Percentiles rank a stretch among this genome's conserved stretches.
Conservation (phyloP, 2,329 filamentous ascomycete species). For the Phaeophleospora eucalypticola region DNA sequence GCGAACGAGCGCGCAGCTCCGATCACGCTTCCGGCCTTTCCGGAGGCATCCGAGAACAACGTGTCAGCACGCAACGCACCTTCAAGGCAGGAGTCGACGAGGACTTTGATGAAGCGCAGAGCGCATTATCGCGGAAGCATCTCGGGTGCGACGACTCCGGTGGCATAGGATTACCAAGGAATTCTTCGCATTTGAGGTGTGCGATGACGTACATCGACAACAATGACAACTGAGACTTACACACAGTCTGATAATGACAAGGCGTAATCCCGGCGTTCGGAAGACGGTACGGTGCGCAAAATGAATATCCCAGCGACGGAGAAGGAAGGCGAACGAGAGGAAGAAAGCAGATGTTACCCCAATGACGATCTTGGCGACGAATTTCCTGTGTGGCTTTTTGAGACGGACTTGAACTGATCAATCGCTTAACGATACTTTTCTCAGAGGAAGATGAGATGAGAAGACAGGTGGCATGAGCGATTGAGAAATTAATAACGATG, state of each 20-base stretch:
- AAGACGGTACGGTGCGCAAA: not conserved
- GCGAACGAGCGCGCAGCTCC: slow-evolving; percentile 32
- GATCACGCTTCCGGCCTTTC: slow-evolving; percentile 30
- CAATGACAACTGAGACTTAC: not conserved
- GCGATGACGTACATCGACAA: not conserved
- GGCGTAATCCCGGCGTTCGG: not conserved
- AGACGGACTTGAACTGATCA: not conserved
- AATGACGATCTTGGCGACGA: not conserved
- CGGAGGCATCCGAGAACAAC: slow-evolving; percentile 4
- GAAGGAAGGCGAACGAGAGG: not conserved
- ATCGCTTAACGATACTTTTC: not conserved
- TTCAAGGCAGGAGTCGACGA: not conserved
- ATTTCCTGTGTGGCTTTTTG: not conserved
- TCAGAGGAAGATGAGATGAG: not conserved
- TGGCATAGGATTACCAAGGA: not conserved
- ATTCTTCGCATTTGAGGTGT: not conserved
- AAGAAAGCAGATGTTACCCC: not conserved
- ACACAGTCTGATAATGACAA: not conserved
- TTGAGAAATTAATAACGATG: not conserved
- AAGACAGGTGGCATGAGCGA: not conserved
- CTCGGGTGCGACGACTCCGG: not conserved
- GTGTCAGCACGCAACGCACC: not conserved
- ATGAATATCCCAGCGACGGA: not conserved
- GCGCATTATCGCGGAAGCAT: not conserved
- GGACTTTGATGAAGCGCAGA: not conserved